phyloP scores from a whole-genome alignment of 2,329 filamentous ascomycete species.

The Aspergillus awamori region DNA sequence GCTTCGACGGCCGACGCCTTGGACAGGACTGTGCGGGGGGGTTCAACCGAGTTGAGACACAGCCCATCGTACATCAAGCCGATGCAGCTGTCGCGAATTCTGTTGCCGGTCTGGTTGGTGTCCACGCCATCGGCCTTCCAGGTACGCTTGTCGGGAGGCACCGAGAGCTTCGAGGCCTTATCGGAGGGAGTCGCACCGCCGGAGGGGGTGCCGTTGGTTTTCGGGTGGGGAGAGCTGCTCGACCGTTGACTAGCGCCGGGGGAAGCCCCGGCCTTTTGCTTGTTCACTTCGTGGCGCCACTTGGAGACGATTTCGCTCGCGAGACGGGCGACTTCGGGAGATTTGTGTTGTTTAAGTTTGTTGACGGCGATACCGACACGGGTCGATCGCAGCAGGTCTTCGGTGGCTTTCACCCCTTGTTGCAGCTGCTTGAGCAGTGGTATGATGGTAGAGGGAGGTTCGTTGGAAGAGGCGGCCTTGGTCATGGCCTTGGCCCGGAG shows the following conservation, averaged over 20 bases:
- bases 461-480: constrained; percentile 75
- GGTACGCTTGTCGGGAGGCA: constrained; percentile 74
- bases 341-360: constrained; percentile 79
- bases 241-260: constrained; percentile 43
- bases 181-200: constrained; percentile 49
- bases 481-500: constrained; percentile 75
- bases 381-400: constrained; percentile 88
- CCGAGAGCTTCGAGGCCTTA: constrained; percentile 56
- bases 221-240: constrained; percentile 47
- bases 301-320: constrained; percentile 83
- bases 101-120: constrained; percentile 72
- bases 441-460: constrained; percentile 72
- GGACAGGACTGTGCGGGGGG: constrained; percentile 67
- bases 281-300: constrained; percentile 52
- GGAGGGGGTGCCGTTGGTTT: constrained; percentile 57
- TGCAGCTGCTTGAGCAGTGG: constrained; percentile 76
- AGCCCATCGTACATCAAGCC: constrained; percentile 94
- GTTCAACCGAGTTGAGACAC: constrained; percentile 64
- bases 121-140: constrained; percentile 81
- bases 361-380: constrained; percentile 88
- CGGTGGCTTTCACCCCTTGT: constrained; percentile 77
- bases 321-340: constrained; percentile 69
- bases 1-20: constrained; percentile 73
- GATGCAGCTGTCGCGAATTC: constrained; percentile 79
- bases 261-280: constrained; percentile 49